Conservation (phyloP, 192 early-diverging fungal species). For the Jimgerdemannia flammicorona region DNA sequence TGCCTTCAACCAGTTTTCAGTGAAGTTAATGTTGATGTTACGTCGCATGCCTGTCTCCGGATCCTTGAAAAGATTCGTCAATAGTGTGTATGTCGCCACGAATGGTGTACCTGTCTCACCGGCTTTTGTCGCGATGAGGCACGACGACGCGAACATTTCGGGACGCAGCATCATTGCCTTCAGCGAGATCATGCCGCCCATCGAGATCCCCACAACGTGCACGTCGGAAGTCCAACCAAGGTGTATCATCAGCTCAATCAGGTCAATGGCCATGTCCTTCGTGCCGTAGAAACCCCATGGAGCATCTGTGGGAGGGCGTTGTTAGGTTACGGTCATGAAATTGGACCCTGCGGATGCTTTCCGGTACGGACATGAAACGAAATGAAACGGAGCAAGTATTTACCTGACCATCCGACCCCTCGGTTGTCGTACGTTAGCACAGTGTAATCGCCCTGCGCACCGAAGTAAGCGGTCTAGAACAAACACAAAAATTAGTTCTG, state of each 20-base stretch:
- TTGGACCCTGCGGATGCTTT: too few species aligned
- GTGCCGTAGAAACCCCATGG: constrained; percentile 40
- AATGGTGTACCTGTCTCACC: constrained; percentile 31
- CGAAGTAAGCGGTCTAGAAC: constrained; percentile 58
- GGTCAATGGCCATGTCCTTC: constrained; percentile 73
- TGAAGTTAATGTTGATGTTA: constrained; percentile 24
- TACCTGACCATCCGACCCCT: constrained; percentile 63
- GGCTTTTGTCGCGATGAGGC: constrained; percentile 54
- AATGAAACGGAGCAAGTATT: constrained; percentile 16
- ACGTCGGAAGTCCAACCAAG: constrained; percentile 66
- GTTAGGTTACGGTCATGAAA: too few species aligned
- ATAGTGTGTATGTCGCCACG: constrained; percentile 17
- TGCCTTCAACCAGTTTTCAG: constrained; percentile 9
- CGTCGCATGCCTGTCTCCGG: constrained; percentile 9
- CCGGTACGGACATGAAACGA: too few species aligned
- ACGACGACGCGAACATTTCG: constrained; percentile 45
- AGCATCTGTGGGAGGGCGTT: constrained; percentile 3
- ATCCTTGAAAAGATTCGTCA: constrained; percentile 19
- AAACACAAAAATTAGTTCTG: not conserved
- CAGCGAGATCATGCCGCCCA: constrained; percentile 80
- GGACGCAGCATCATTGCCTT: constrained; percentile 59
- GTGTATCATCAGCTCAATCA: constrained; percentile 56
- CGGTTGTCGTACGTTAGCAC: constrained; percentile 81
- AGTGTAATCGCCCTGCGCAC: constrained; percentile 57
- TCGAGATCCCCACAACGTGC: constrained; percentile 70